Evolutionary conservation across 2,329 filamentous ascomycete genomes (phyloP).

Genomic region (Colletotrichum sp.): DNA sequence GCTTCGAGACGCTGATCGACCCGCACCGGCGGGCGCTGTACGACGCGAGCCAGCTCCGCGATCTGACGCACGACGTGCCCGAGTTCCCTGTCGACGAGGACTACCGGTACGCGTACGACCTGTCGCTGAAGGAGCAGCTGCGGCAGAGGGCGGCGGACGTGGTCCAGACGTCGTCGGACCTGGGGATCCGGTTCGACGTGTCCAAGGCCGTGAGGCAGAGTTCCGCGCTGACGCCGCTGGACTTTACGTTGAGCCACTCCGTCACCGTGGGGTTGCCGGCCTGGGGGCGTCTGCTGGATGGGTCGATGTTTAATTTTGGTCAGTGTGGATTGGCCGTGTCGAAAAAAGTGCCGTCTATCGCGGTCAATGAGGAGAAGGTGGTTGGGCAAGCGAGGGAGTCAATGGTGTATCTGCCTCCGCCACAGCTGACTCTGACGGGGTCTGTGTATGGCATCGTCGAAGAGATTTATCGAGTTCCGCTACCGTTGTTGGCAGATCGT

Average conservation of each 20-base stretch:
- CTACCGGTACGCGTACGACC: slow-evolving; percentile 24
- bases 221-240: slow-evolving; percentile 32
- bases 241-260: slow-evolving; percentile 44
- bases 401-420: slow-evolving; percentile 24
- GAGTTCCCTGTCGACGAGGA: slow-evolving; percentile 17
- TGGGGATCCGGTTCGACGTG: slow-evolving; percentile 42
- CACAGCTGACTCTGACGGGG: slow-evolving; percentile 42
- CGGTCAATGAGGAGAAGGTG: neutral
- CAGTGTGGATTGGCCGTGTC: neutral
- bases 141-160: slow-evolving; percentile 24
- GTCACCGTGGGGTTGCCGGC: slow-evolving; percentile 37
- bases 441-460: slow-evolving; percentile 44
- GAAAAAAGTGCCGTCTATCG: slow-evolving; percentile 23
- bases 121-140: slow-evolving; percentile 25
- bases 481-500: slow-evolving; percentile 37
- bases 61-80: neutral
- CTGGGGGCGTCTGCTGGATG: slow-evolving; percentile 30
- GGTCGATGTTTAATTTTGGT: neutral
- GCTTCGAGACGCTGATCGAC: slow-evolving; percentile 54
- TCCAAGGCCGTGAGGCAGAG: slow-evolving; percentile 20
- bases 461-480: slow-evolving; percentile 32
- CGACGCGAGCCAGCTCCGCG: slow-evolving; percentile 35
- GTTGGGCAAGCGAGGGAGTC: neutral
- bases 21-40: slow-evolving; percentile 46
- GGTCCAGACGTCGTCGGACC: slow-evolving; percentile 36